Conservation (phyloP, 164 flowering plant species). For the Piper betle region DNA sequence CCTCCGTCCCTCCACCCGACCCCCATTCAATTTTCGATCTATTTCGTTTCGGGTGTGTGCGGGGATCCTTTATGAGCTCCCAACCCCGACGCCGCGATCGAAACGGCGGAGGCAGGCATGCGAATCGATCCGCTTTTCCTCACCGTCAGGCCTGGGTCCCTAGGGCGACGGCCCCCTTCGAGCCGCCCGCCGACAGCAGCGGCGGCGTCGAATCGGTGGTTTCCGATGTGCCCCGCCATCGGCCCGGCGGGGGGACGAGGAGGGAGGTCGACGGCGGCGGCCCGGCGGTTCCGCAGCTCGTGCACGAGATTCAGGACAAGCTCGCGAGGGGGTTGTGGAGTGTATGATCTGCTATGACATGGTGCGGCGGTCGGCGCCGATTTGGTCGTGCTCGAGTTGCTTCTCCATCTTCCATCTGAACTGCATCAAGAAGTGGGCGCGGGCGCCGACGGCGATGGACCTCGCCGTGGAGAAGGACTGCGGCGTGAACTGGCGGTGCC, state of each 20-base stretch:
- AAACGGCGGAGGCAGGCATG: neutral
- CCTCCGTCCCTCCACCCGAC: neutral
- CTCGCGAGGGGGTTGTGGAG: constrained; percentile 55
- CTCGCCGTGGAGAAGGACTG: constrained; percentile 60
- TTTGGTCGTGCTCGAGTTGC: constrained; percentile 96
- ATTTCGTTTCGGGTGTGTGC: neutral
- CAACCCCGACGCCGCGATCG: neutral
- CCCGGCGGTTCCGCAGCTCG: constrained; percentile 57
- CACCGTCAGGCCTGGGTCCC: neutral
- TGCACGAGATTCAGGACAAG: constrained; percentile 89
- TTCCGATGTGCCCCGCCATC: neutral
- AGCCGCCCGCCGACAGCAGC: no score
- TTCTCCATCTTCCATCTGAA: constrained; percentile 73
- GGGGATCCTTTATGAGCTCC: neutral
- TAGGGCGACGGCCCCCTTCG: no score
- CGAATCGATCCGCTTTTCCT: neutral
- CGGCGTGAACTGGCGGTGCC: constrained; percentile 91
- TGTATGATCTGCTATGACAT: constrained; percentile 98
- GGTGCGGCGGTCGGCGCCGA: constrained; percentile 72
- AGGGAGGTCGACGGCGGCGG: constrained; percentile 8
- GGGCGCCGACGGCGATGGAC: constrained; percentile 84
- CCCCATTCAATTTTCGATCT: neutral
- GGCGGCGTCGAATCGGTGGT: no score
- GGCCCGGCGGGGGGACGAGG: neutral
- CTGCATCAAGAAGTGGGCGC: constrained; percentile 93